Base-by-base conservation (phyloP, 352 stramenopile genomes). In the Globisporangium paddicum region DNA sequence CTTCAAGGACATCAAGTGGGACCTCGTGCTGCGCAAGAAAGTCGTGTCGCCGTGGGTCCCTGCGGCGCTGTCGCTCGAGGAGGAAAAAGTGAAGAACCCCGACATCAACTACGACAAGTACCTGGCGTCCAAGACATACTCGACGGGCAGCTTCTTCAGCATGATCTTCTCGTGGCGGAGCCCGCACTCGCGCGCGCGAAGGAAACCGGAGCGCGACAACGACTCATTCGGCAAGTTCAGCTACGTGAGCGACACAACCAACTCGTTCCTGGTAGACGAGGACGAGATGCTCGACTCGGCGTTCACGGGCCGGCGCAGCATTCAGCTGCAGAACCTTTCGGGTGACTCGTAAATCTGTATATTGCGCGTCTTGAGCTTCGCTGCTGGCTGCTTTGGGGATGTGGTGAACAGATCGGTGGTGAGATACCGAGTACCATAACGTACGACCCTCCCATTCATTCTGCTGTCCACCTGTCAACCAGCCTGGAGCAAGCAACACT, bases 51-150 rank as follows among this genome's bases (percentile, higher is more conserved):
- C 83, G 18, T 95, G 86, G 86, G 63, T 90, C 19, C 83, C 86
- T 0, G 67, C 79, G 18, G 74, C 79, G 18, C 63, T 90, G 62
- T 84, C 85, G 6, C 71, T 88, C 48, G 82, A 89, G 38, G 78
- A 92, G 41, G 82, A 90, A 61, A 77, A 75, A 18, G 70, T 80
- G 58, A 89, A 87, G 67, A 90, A 79, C 61, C 78, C 83, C 9
- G 82, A 92, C 58, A 89, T 94, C 38, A 89, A 93, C 59, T 91
- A 90, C 49, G 82, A 90, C 71, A 94, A 94, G 66, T 93, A 79
- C 61, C 60, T 91, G 40, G 82, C 85, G 25, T 90, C 85, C 19
- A 90, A 89, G 73, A 88, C 85, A 19, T 75, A 69, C n/a, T 86
- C 79, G 23, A 84, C 82, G 10, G 77, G 79, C 34, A 91, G 79